Evolutionary conservation across 345 rosid genomes (phyloP).

Genomic region (Aquilaria malaccensis): DNA sequence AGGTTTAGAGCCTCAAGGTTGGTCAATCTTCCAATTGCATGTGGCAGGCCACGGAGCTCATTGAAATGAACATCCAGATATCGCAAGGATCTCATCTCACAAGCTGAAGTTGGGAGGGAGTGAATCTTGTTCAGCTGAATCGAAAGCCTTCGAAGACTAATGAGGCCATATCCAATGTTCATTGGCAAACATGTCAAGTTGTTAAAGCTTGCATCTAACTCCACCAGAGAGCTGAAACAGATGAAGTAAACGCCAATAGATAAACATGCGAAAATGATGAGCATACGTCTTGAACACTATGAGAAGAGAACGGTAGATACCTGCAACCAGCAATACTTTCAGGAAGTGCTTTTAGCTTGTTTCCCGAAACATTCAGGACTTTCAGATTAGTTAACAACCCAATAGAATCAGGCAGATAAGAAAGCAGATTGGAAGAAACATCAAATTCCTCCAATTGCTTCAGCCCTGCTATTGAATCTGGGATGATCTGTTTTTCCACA

Average conservation of each 20-base stretch:
- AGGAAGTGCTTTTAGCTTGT: slow-evolving; percentile 75
- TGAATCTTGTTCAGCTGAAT: slow-evolving; percentile 72
- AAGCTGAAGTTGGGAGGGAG: slow-evolving; percentile 59
- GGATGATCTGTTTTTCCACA: slow-evolving; percentile 48
- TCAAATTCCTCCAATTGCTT: slow-evolving; percentile 68
- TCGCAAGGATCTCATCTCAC: slow-evolving; percentile 63
- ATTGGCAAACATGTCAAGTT: slow-evolving; percentile 54
- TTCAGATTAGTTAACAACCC: slow-evolving; percentile 61
- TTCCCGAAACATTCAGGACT: slow-evolving; percentile 56
- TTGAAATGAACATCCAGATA: slow-evolving; percentile 88
- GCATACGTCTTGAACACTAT: background rate
- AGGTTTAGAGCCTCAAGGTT: slow-evolving; percentile 74
- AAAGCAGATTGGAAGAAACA: slow-evolving; percentile 55
- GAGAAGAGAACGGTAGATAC: slow-evolving; percentile 15
- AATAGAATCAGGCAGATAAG: slow-evolving; percentile 67
- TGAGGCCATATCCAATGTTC: slow-evolving; percentile 69
- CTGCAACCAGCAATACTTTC: slow-evolving; percentile 72
- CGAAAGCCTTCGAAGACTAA: slow-evolving; percentile 55
- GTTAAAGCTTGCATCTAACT: slow-evolving; percentile 87
- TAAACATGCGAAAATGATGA: background rate
- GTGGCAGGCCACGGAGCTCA: slow-evolving; percentile 72
- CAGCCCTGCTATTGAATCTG: slow-evolving; percentile 79
- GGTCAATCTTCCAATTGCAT: slow-evolving; percentile 54
- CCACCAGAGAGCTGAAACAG: slow-evolving; percentile 55
- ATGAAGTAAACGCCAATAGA: slow-evolving; percentile 5